phyloP scores from a whole-genome alignment of 2,329 filamentous ascomycete species.

The Ophiocordyceps camponoti-rufipedis region DNA sequence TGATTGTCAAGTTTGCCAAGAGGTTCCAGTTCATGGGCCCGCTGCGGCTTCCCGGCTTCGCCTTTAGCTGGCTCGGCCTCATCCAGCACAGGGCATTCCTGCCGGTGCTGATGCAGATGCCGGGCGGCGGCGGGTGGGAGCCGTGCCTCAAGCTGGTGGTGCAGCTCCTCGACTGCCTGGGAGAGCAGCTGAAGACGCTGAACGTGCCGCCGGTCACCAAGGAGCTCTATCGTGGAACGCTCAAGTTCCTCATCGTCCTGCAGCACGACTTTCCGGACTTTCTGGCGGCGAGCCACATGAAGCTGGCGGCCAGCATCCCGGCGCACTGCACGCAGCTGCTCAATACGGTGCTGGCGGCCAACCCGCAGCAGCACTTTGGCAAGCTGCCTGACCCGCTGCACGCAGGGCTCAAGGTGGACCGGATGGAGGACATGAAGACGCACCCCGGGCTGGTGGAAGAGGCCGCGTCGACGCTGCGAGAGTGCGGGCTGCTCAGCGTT shows the following conservation, averaged over 20 bases:
- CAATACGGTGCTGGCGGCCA: constrained; percentile 74
- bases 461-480: constrained; percentile 32
- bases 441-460: constrained; percentile 49
- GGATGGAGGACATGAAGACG: constrained; percentile 54
- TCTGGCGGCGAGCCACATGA: constrained; percentile 69
- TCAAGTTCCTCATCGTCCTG: constrained; percentile 69
- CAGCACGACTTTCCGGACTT: constrained; percentile 95
- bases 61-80: constrained; percentile 69
- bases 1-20: constrained; percentile 54
- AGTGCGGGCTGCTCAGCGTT: constrained; percentile 37
- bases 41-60: constrained; percentile 59
- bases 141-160: constrained; percentile 57
- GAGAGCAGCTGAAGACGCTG: constrained; percentile 59
- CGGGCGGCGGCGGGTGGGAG: constrained; percentile 55
- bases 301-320: constrained; percentile 65
- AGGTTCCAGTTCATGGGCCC: constrained; percentile 62
- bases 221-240: constrained; percentile 66
- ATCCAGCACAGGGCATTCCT: constrained; percentile 75
- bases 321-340: constrained; percentile 72
- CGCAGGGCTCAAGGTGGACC: constrained; percentile 56
- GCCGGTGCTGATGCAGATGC: constrained; percentile 53
- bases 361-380: constrained; percentile 43
- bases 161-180: constrained; percentile 53
- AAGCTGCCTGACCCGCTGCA: constrained; percentile 41
- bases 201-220: constrained; percentile 53